A percentile compares a stretch with the other conserved stretches of the same genome.
phyloP scores from a whole-genome alignment of 2,329 filamentous ascomycete species.

The Chaetomiaceae sp. region DNA sequence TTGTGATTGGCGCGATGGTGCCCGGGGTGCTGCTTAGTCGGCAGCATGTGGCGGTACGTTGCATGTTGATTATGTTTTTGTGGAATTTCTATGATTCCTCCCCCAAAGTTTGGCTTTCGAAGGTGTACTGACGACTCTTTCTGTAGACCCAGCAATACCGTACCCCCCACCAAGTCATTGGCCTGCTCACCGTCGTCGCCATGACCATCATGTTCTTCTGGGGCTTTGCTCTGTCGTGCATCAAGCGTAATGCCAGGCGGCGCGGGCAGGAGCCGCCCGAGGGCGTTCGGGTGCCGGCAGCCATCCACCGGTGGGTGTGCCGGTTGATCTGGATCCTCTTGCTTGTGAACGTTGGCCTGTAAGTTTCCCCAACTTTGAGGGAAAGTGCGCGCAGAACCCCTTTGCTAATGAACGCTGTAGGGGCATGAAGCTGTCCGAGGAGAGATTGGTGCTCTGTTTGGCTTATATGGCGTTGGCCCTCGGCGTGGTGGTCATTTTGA shows the following conservation, averaged over 20 bases:
- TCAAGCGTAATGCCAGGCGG: slow-evolving; percentile 15
- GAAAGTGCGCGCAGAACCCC: neutral
- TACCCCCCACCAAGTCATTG: slow-evolving; percentile 24
- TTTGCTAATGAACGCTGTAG: slow-evolving; percentile 8
- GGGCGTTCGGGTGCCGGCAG: slow-evolving; percentile 10
- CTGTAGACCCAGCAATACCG: slow-evolving; percentile 21
- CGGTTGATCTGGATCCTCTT: slow-evolving; percentile 23
- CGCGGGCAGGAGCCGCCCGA: slow-evolving; percentile 15
- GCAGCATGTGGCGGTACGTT: slow-evolving; percentile 19
- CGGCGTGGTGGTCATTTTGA: slow-evolving; percentile 17
- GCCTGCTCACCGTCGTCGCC: slow-evolving; percentile 20
- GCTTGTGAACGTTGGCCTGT: slow-evolving; percentile 24
- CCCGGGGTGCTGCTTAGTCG: slow-evolving; percentile 20
- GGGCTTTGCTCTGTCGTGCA: slow-evolving; percentile 15
- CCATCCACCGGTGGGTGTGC: slow-evolving; percentile 20
- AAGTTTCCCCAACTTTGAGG: slow-evolving; percentile 10
- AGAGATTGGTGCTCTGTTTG: slow-evolving; percentile 16
- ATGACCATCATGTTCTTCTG: slow-evolving; percentile 19
- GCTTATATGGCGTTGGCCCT: slow-evolving; percentile 21
- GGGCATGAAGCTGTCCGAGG: slow-evolving; percentile 22
- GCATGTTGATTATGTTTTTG: neutral
- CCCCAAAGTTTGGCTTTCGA: neutral
- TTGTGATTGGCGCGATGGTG: slow-evolving; percentile 23
- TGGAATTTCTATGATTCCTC: neutral
- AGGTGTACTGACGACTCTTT: neutral